These are phyloP conservation scores for Saccharomycopsis capsularis DNA, from an alignment of 805 yeast genomes.

Conservation along the genomic window DNA sequence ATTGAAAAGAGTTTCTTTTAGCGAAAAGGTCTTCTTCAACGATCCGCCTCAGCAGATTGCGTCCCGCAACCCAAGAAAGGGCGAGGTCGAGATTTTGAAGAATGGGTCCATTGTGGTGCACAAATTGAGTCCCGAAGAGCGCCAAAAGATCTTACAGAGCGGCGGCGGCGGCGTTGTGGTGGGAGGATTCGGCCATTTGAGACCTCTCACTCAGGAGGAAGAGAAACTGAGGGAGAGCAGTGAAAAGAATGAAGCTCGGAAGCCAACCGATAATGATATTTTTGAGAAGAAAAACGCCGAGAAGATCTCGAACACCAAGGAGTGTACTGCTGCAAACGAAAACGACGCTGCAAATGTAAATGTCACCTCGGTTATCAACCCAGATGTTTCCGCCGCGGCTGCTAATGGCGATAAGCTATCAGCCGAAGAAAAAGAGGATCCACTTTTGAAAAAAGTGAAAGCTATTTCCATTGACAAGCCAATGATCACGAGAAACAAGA, in stretches of 20 bases:
- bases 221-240: no score
- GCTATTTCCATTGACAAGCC: conserved; percentile 38
- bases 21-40: conserved; percentile 61
- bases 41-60: conserved; percentile 94
- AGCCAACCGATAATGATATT: background rate
- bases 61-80: conserved; percentile 67
- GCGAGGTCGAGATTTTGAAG: conserved; percentile 64
- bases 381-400: background rate
- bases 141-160: conserved; percentile 35
- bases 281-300: background rate
- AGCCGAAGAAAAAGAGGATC: conserved; percentile 25
- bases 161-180: conserved; percentile 67
- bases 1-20: conserved; percentile 67
- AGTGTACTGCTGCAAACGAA: no score
- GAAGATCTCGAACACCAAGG: background rate
- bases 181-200: conserved; percentile 68
- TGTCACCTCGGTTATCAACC: background rate
- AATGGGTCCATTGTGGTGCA: conserved; percentile 48
- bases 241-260: background rate
- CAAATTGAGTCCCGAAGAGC: conserved; percentile 50
- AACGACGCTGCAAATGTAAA: background rate
- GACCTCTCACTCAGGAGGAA: conserved; percentile 29
- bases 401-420: conserved; percentile 16
- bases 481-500: conserved; percentile 32
- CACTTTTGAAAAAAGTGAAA: conserved; percentile 27